Conservation (phyloP, 495 filamentous ascomycete genomes). For the Annulohypoxylon moriforme region DNA sequence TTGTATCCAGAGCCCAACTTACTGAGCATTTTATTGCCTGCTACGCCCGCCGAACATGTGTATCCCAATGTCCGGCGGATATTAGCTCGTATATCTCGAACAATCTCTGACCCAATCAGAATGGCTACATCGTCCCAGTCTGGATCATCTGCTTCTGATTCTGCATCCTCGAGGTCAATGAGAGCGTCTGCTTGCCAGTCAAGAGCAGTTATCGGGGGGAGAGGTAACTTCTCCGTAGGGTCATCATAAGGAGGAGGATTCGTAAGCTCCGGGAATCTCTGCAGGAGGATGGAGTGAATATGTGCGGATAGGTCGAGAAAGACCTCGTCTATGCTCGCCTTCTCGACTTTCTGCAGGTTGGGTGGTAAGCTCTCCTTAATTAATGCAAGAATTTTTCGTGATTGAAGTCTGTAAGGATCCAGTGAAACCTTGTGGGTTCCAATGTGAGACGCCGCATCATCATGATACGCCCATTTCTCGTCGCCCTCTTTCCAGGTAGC, state of each 20-base stretch:
- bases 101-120: slow-evolving; percentile 86
- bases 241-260: slow-evolving; percentile 75
- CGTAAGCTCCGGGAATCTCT: slow-evolving; percentile 80
- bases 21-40: slow-evolving; percentile 92
- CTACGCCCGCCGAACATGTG: slow-evolving; percentile 90
- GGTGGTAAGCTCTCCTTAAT: slow-evolving; percentile 79
- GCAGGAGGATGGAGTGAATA: slow-evolving; percentile 77
- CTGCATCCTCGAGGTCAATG: slow-evolving; percentile 76
- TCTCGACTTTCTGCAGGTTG: slow-evolving; percentile 80
- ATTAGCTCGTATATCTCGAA: slow-evolving; percentile 74
- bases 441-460: slow-evolving; percentile 80
- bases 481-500: slow-evolving; percentile 95
- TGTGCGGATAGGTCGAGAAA: slow-evolving; percentile 91
- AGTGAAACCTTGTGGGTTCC: slow-evolving; percentile 91
- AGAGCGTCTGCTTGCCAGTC: slow-evolving; percentile 86
- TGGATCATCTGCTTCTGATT: slow-evolving; percentile 81
- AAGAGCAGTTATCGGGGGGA: slow-evolving; percentile 77
- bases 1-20: slow-evolving; percentile 91
- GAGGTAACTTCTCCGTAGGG: slow-evolving; percentile 74
- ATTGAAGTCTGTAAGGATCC: slow-evolving; percentile 91
- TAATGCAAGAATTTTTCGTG: slow-evolving; percentile 79
- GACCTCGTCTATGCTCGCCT: slow-evolving; percentile 90
- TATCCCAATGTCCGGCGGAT: slow-evolving; percentile 79
- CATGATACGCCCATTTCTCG: slow-evolving; percentile 87
- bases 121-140: slow-evolving; percentile 98